Percentiles rank a stretch among this genome's conserved stretches.
These are phyloP conservation scores for Pythium dissotocum DNA, from an alignment of 352 stramenopile species.

Conservation along the genomic window DNA sequence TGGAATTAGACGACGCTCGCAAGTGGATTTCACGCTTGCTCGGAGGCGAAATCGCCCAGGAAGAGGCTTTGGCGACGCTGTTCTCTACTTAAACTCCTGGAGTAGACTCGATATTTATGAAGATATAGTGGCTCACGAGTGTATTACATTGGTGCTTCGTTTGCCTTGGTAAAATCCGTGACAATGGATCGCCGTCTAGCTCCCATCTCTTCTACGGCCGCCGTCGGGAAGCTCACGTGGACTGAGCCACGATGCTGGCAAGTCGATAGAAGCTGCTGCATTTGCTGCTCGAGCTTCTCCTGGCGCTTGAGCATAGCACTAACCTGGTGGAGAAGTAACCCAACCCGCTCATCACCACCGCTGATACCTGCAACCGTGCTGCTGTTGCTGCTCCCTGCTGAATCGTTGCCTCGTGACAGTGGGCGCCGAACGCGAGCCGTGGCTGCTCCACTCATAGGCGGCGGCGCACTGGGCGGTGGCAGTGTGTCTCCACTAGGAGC, in stretches of 20 bases:
- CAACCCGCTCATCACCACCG: constrained; percentile 20
- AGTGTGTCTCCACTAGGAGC: neutral
- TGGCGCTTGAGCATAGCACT: constrained; percentile 36
- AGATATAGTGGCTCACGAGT: neutral
- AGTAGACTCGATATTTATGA: constrained; percentile 28
- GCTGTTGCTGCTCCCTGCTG: neutral
- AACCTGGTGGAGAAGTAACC: constrained; percentile 32
- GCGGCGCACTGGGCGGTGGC: neutral
- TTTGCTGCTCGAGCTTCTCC: constrained; percentile 33
- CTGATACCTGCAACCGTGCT: neutral
- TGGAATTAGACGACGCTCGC: constrained; percentile 41
- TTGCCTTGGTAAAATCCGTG: constrained; percentile 10
- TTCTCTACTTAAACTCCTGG: constrained; percentile 29
- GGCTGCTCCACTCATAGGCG: neutral
- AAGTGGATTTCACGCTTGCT: constrained; percentile 66
- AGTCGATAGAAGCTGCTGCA: constrained; percentile 30
- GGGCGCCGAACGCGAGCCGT: neutral
- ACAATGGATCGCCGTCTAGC: neutral
- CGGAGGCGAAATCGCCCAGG: constrained; percentile 59
- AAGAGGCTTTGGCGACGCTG: constrained; percentile 34
- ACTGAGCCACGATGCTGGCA: constrained; percentile 14
- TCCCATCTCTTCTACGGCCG: neutral
- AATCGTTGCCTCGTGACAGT: neutral
- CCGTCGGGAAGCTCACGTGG: constrained; percentile 8
- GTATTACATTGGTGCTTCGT: neutral